Conservation (phyloP, 306 rosid genomes). For the Acacia melanoxylon region DNA sequence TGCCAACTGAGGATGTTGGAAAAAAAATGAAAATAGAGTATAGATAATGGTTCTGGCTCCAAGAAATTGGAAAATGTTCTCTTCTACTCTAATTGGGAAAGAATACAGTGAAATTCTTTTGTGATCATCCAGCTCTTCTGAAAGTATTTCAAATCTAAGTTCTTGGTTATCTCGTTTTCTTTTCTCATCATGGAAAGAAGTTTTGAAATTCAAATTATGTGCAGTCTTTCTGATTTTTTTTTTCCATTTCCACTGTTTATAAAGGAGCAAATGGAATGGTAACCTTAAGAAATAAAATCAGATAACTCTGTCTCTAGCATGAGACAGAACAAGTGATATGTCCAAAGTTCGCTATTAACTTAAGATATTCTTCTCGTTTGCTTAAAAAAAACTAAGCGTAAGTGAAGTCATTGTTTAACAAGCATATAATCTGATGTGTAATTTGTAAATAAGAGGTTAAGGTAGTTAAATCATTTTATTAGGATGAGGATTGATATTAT, state of each 20-base stretch:
- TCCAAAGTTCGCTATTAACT: background rate
- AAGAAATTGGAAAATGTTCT: constrained; percentile 30
- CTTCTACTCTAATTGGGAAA: constrained; percentile 30
- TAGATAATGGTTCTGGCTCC: constrained; percentile 43
- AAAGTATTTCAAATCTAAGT: constrained; percentile 32
- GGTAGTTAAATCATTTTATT: too few relatives aligned
- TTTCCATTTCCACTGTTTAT: constrained; percentile 13
- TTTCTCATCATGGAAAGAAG: constrained; percentile 12
- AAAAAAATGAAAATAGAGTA: background rate
- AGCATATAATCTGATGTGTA: background rate
- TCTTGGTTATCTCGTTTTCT: constrained; percentile 16
- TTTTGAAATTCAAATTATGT: constrained; percentile 4
- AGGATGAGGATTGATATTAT: too few relatives aligned
- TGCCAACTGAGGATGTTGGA: background rate
- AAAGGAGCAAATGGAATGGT: background rate
- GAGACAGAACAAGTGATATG: constrained; percentile 2
- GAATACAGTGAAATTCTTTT: constrained; percentile 52
- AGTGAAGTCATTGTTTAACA: background rate
- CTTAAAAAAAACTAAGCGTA: background rate
- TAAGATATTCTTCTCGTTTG: background rate
- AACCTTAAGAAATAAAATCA: constrained; percentile 20
- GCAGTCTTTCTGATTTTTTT: background rate
- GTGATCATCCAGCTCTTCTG: constrained; percentile 36
- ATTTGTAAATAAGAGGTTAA: too few relatives aligned
- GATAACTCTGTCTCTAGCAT: background rate